Evolutionary conservation across 257 asterid species (phyloP).

Genomic region (Apocynum venetum): DNA sequence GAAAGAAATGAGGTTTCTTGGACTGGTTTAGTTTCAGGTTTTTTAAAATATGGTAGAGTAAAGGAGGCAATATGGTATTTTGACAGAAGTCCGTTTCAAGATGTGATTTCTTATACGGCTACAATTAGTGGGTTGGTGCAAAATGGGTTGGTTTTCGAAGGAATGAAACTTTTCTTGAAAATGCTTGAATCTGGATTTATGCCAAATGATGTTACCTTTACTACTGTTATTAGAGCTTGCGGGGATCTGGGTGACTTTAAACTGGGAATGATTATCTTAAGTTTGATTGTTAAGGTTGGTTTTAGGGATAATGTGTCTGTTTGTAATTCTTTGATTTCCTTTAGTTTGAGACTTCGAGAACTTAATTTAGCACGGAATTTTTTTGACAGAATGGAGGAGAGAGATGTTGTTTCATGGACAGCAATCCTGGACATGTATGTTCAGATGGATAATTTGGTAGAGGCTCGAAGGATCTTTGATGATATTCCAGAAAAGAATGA

Average conservation of each 20-base stretch:
- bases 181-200: slow-evolving; percentile 49
- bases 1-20: slow-evolving; percentile 71
- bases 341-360: slow-evolving; percentile 45
- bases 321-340: slow-evolving; percentile 59
- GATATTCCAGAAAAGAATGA: slow-evolving; percentile 11
- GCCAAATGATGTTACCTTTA: slow-evolving; percentile 73
- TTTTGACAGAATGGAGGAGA: slow-evolving; percentile 50
- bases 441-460: slow-evolving; percentile 11
- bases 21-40: slow-evolving; percentile 68
- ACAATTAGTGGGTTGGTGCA: slow-evolving; percentile 63
- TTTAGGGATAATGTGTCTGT: slow-evolving; percentile 46
- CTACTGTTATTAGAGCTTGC: slow-evolving; percentile 51
- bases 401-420: slow-evolving; percentile 33
- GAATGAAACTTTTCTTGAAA: slow-evolving; percentile 39
- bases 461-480: slow-evolving; percentile 15
- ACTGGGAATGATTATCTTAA: slow-evolving; percentile 54
- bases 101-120: slow-evolving; percentile 69
- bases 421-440: slow-evolving; percentile 10
- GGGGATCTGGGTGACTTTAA: slow-evolving; percentile 46
- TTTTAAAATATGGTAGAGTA: slow-evolving; percentile 49
- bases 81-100: slow-evolving; percentile 41
- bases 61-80: slow-evolving; percentile 60
- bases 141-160: slow-evolving; percentile 45
- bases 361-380: slow-evolving; percentile 43
- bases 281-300: slow-evolving; percentile 54